These are phyloP conservation scores for Ascochyta viciae-villosae DNA, from an alignment of 2,329 filamentous ascomycete species.

Conservation along the genomic window DNA sequence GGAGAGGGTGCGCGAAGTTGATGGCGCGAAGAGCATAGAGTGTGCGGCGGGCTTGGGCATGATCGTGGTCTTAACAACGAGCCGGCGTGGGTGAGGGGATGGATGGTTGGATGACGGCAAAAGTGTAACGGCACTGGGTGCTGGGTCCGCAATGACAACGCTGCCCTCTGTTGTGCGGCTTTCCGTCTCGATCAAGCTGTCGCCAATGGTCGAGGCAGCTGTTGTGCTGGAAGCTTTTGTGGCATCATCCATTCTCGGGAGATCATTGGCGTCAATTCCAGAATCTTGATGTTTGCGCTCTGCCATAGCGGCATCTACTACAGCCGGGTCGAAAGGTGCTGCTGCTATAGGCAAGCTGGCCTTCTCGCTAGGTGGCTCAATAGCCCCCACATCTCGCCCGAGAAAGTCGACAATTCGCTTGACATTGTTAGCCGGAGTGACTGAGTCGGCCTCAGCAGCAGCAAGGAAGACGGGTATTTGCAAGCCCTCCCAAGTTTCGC, in stretches of 20 bases:
- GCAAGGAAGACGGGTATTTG: constrained; percentile 78
- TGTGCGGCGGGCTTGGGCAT: constrained; percentile 82
- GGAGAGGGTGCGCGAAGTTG: constrained; percentile 76
- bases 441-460: constrained; percentile 75
- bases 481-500: constrained; percentile 75
- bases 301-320: constrained; percentile 24
- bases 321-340: constrained; percentile 54
- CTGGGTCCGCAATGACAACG: constrained; percentile 21
- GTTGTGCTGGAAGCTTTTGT: constrained; percentile 22
- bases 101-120: constrained; percentile 19
- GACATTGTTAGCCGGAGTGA: constrained; percentile 76
- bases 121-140: constrained; percentile 11
- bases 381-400: constrained; percentile 47
- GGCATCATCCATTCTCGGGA: constrained; percentile 33
- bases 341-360: constrained; percentile 58
- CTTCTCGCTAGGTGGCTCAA: constrained; percentile 38
- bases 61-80: constrained; percentile 70
- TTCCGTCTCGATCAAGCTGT: constrained; percentile 27
- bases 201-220: constrained; percentile 24
- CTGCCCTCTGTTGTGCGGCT: constrained; percentile 45
- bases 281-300: constrained; percentile 45
- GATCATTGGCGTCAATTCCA: constrained; percentile 40
- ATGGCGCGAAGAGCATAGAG: constrained; percentile 80
- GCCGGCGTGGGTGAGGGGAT: constrained; percentile 35
- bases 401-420: constrained; percentile 66